Conservation (phyloP, 768 basidiomycete genomes). For the Mycena indigotica region DNA sequence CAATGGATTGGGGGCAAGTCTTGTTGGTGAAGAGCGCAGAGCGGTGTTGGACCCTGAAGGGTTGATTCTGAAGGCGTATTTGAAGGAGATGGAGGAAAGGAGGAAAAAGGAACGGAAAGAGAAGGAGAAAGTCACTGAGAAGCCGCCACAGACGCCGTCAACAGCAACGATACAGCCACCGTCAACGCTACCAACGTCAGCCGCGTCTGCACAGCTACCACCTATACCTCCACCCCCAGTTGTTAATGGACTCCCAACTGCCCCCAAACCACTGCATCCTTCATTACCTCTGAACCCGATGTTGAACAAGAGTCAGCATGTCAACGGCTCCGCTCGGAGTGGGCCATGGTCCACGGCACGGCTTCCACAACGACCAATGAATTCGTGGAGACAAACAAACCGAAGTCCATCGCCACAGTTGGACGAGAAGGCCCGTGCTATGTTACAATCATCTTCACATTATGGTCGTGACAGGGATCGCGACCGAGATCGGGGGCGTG, state of each 20-base stretch:
- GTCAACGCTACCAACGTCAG: background rate
- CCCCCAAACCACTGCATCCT: background rate
- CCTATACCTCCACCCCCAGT: background rate
- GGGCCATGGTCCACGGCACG: background rate
- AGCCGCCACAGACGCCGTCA: conserved; percentile 28
- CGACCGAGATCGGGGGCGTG: conserved; percentile 4
- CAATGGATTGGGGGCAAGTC: conserved; percentile 28
- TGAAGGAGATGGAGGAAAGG: conserved; percentile 58
- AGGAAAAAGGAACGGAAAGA: conserved; percentile 50
- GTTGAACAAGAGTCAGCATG: background rate
- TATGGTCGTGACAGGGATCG: conserved; percentile 1
- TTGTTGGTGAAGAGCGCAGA: conserved; percentile 62
- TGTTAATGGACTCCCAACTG: background rate
- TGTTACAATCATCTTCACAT: background rate
- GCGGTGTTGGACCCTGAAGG: conserved; percentile 84
- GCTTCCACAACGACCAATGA: background rate
- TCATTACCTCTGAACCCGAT: conserved; percentile 2
- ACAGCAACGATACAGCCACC: conserved; percentile 2
- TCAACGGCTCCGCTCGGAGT: background rate
- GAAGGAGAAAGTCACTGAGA: conserved; percentile 35
- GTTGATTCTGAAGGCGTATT: conserved; percentile 58
- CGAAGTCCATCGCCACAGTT: conserved; percentile 1
- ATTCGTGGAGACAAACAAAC: background rate
- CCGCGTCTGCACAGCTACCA: background rate
- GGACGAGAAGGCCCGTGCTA: background rate